Percentiles rank a stretch among this genome's conserved stretches.
These are phyloP conservation scores for Cryphonectria japonica DNA, from an alignment of 2,329 filamentous ascomycete genomes.

Conservation along the genomic window DNA sequence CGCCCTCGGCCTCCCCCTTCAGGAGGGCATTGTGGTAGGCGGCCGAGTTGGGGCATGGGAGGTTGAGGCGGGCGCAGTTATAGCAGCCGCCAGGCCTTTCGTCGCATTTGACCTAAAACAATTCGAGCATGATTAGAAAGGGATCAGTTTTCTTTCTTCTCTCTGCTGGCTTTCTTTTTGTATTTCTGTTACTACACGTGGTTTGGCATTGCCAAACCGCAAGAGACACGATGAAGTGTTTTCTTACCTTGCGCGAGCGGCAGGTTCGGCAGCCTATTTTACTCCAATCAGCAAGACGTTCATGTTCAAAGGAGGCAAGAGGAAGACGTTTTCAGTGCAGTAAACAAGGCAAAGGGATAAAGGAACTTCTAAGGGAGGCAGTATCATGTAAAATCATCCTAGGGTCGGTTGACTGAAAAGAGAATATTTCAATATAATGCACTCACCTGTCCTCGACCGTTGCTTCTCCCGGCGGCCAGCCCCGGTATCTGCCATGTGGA, in stretches of 20 bases:
- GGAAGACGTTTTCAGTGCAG: too few relatives aligned
- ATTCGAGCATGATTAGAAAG: background rate
- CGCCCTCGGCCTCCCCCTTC: constrained; percentile 15
- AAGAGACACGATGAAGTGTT: background rate
- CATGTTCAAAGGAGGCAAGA: too few relatives aligned
- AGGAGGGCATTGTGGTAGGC: constrained; percentile 16
- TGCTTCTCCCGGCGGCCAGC: constrained; percentile 2
- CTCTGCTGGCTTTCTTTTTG: too few relatives aligned
- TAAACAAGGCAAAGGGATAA: too few relatives aligned
- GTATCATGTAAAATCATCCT: too few relatives aligned
- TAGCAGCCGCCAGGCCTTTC: constrained; percentile 25
- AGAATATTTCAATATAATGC: background rate
- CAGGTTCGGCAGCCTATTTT: constrained; percentile 15
- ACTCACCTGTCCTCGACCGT: constrained; percentile 10
- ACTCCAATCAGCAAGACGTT: background rate
- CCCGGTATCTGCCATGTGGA: background rate
- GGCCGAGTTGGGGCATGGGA: constrained; percentile 27
- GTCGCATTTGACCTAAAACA: constrained; percentile 31
- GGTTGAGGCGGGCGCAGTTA: constrained; percentile 27
- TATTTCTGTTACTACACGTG: too few relatives aligned
- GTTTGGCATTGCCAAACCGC: background rate
- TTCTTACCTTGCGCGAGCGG: constrained; percentile 15
- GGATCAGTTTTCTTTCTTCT: background rate
- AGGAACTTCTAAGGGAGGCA: background rate
- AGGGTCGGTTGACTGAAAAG: background rate